Percentiles rank a stretch among this genome's conserved stretches.
Evolutionary conservation across 2,329 filamentous ascomycete species (phyloP).

Genomic region (Fusarium tanahbumbuense): DNA sequence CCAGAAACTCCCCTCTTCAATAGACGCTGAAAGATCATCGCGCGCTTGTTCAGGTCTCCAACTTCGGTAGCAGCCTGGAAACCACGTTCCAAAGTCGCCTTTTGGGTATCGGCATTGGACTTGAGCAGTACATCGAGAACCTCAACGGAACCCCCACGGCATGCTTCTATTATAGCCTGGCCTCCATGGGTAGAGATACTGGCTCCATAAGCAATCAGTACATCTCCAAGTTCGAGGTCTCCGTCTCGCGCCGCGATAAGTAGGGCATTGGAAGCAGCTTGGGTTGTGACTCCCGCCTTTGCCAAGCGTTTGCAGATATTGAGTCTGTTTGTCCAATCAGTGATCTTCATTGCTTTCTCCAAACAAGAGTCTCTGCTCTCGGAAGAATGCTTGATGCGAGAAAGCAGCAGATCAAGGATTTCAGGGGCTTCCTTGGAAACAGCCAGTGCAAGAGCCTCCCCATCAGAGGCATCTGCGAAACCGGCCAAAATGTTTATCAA

Average conservation of each 20-base stretch:
- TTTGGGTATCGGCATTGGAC: constrained; percentile 53
- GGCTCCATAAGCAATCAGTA: constrained; percentile 65
- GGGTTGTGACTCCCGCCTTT: constrained; percentile 58
- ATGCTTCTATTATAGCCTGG: constrained; percentile 66
- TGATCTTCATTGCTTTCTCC: constrained; percentile 56
- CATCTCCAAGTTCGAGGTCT: constrained; percentile 62
- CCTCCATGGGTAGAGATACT: constrained; percentile 63
- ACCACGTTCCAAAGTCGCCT: constrained; percentile 59
- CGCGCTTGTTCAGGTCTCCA: constrained; percentile 61
- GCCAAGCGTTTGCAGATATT: constrained; percentile 60
- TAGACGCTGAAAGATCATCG: constrained; percentile 63
- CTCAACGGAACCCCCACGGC: constrained; percentile 61
- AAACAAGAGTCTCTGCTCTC: constrained; percentile 57
- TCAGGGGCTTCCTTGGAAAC: constrained; percentile 59
- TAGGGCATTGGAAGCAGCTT: constrained; percentile 62
- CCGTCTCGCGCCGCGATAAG: constrained; percentile 64
- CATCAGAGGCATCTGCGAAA: constrained; percentile 63
- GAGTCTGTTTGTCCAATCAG: constrained; percentile 55
- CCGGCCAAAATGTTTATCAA: constrained; percentile 59
- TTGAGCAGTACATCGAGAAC: constrained; percentile 64
- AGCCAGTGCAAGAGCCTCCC: constrained; percentile 60
- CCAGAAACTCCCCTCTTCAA: constrained; percentile 62
- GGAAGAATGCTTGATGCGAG: constrained; percentile 50
- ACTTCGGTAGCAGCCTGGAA: constrained; percentile 68
- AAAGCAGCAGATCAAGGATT: constrained; percentile 60